Evolutionary conservation across 1,139 yeast genomes (phyloP).

Genomic region (Hemisphaericaspora xylanilytica): DNA sequence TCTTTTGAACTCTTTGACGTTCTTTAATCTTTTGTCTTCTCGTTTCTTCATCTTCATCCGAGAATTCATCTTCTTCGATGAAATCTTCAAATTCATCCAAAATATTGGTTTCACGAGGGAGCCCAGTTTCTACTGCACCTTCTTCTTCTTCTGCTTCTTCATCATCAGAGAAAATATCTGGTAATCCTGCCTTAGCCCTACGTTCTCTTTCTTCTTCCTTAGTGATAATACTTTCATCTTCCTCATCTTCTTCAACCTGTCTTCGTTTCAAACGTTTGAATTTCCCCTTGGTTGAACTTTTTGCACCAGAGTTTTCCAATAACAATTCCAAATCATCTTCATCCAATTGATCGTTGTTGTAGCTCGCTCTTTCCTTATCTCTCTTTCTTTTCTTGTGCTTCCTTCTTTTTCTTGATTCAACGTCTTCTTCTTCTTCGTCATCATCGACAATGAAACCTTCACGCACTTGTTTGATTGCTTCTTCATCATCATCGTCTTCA

Average conservation of each 20-base stretch:
- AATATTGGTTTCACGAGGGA: constrained; percentile 39
- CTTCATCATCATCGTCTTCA: constrained; percentile 74
- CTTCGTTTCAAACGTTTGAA: constrained; percentile 85
- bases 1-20: constrained; percentile 40
- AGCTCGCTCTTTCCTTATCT: constrained; percentile 25
- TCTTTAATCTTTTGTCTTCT: constrained; percentile 27
- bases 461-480: constrained; percentile 69
- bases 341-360: constrained; percentile 69
- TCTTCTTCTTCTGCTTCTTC: constrained; percentile 38
- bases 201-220: constrained; percentile 17
- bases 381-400: constrained; percentile 43
- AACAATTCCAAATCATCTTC: constrained; percentile 93
- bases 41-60: constrained; percentile 75
- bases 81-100: constrained; percentile 93
- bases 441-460: constrained; percentile 96
- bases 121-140: constrained; percentile 19
- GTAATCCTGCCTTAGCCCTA: constrained; percentile 42
- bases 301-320: constrained; percentile 84
- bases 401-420: constrained; percentile 38
- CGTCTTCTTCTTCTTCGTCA: constrained; percentile 68
- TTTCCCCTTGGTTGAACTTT: constrained; percentile 35
- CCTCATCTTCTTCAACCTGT: constrained; percentile 33
- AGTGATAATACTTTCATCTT: constrained; percentile 12
- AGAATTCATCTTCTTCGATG: constrained; percentile 94
- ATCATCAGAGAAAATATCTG: constrained; percentile 84